Evolutionary conservation across 805 yeast genomes (phyloP), one percentile per base, ranked within the genome.

Genomic region (Maudiozyma barnettii): DNA sequence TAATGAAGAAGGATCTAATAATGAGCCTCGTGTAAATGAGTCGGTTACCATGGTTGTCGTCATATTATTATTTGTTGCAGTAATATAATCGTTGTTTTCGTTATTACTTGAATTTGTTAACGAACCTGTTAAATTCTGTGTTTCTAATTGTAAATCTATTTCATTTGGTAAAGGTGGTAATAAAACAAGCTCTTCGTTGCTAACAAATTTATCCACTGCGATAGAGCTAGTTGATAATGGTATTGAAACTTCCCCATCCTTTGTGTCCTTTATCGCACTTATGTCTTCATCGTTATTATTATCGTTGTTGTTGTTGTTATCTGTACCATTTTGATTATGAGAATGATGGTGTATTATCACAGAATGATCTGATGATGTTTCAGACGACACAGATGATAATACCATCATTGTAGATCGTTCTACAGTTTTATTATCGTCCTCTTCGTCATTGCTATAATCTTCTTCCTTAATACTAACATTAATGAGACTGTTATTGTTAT

Each of bases 151-250:
- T 33, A 44, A 18, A 33, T 40, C 44, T 26, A 41, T 8, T 38
- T 35, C 37, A 40, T 40, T 26, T 30, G 49, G 49, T 29, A 47
- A 43, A 7, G 49, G 49, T 13, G 49, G 49, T 21, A 47, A 26
- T n/a, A 47, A 18, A 7, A 44, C 20, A 26, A 43, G 29, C 39
- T 47, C 46, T 14, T 43, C 45, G 8, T 22, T 42, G 22, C 49
- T 43, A 8, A 29, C 40, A 8, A 42, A 37, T 42, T 38, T 41
- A 42, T 43, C 29, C 3, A 38, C 20, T 10, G 18, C 16, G 13
- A 38, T 21, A 13, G 26, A 41, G 31, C 26, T 30, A 2, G 29
- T 31, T 41, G 37, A 29, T 10, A 20, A 13, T 14, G 26, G 44
- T 20, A 29, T 36, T 36, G 22, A 33, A 1, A 33, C 18, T 9